phyloP scores from a whole-genome alignment of 208 protist genomes.

The Trypanosomatidae sp. region DNA sequence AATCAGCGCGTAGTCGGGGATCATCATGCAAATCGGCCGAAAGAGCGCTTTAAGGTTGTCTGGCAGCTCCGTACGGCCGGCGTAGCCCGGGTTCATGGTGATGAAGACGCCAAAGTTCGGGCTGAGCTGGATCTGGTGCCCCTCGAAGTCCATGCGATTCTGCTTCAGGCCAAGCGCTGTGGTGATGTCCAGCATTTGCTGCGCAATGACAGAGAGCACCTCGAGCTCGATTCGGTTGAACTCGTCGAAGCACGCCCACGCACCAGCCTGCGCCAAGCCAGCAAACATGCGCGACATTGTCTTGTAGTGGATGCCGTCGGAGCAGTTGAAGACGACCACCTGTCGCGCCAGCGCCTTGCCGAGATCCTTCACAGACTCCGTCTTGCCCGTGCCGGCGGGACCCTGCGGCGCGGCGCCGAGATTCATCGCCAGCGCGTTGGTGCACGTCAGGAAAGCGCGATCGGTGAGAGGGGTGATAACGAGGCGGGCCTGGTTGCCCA shows the following conservation, averaged over 20 bases:
- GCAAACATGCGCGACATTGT: slow-evolving; percentile 97
- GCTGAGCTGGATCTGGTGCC: slow-evolving; percentile 90
- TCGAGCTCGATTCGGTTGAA: slow-evolving; percentile 98
- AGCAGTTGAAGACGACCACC: slow-evolving; percentile 97
- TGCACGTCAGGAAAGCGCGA: slow-evolving; percentile 94
- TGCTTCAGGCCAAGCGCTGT: slow-evolving; percentile 87
- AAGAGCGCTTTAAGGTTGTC: slow-evolving; percentile 98
- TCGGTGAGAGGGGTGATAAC: slow-evolving; percentile 98
- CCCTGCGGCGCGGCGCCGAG: slow-evolving; percentile 94
- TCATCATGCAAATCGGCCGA: slow-evolving; percentile 97
- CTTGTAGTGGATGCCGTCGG: slow-evolving; percentile 96
- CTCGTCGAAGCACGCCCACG: slow-evolving; percentile 98
- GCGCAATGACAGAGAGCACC: slow-evolving; percentile 96
- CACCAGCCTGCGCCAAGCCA: slow-evolving; percentile 93
- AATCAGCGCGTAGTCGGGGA: slow-evolving; percentile 97
- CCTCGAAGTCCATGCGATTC: slow-evolving; percentile 93
- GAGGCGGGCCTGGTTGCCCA: slow-evolving; percentile 94
- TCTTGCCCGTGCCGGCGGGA: slow-evolving; percentile 98
- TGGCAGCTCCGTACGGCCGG: slow-evolving; percentile 96
- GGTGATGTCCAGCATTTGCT: slow-evolving; percentile 96
- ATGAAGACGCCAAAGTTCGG: slow-evolving; percentile 96
- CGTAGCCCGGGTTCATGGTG: slow-evolving; percentile 99
- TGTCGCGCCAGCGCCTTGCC: slow-evolving; percentile 90
- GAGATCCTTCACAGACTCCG: slow-evolving; percentile 96
- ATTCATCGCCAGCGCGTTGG: slow-evolving; percentile 92